phyloP scores from a whole-genome alignment of 2,329 filamentous ascomycete species.

The Moelleriella libera region DNA sequence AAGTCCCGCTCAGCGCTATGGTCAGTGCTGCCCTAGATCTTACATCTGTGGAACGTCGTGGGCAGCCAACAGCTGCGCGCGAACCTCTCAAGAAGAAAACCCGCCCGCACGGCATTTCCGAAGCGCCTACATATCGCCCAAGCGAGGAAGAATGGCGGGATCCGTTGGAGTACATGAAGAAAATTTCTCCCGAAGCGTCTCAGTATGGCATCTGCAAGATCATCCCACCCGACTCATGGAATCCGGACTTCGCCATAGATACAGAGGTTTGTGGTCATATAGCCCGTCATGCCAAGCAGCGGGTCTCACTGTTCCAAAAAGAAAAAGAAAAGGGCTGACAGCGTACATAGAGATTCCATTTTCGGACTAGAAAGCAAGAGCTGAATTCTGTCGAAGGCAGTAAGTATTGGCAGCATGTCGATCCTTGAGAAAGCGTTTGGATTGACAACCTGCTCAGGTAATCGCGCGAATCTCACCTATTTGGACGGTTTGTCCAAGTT shows the following conservation, averaged over 20 bases:
- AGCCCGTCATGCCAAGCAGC: too few species aligned
- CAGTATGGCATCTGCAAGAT: conserved; percentile 93
- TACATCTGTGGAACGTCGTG: conserved; percentile 80
- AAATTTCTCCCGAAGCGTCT: conserved; percentile 73
- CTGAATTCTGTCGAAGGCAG: conserved; percentile 97
- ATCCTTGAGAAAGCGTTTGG: neutral
- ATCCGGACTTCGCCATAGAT: conserved; percentile 89
- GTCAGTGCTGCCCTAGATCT: conserved; percentile 59
- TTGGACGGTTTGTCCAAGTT: conserved; percentile 91
- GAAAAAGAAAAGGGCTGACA: neutral
- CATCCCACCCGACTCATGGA: conserved; percentile 86
- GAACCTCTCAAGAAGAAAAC: conserved; percentile 65
- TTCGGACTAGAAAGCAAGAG: conserved; percentile 89
- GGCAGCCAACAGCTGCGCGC: conserved; percentile 61
- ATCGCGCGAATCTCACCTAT: conserved; percentile 89
- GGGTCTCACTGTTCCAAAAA: neutral
- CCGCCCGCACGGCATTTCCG: conserved; percentile 71
- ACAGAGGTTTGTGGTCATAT: conserved; percentile 54
- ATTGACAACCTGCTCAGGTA: conserved; percentile 39
- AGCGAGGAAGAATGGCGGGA: conserved; percentile 92
- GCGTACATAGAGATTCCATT: conserved; percentile 69
- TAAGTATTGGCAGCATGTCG: conserved; percentile 29
- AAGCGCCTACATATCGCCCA: conserved; percentile 82
- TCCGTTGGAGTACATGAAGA: conserved; percentile 84
- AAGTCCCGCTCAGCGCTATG: conserved; percentile 40